A percentile compares a stretch with the other conserved stretches of the same genome.
Conservation (phyloP, 495 filamentous ascomycete species). For the Schizothecium vesticola region DNA sequence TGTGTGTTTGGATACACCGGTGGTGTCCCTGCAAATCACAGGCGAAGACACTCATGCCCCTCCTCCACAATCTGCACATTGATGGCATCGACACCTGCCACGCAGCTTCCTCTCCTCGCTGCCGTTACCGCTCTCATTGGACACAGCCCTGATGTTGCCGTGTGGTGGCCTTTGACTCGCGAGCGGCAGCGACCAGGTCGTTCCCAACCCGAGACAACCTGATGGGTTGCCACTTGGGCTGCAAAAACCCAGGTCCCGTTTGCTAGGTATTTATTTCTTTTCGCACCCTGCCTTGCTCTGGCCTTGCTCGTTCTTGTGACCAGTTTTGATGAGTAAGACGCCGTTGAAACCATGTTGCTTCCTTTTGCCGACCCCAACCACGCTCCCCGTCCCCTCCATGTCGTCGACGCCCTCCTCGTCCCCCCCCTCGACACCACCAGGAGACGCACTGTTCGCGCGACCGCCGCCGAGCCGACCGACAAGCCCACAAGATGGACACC, state of each 20-base stretch:
- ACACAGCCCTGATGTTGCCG: not conserved
- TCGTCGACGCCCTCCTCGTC: not conserved
- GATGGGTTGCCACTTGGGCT: constrained; percentile 19
- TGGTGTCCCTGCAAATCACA: constrained; percentile 3
- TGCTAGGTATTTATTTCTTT: constrained; percentile 3
- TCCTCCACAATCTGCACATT: not conserved
- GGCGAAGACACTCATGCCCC: not conserved
- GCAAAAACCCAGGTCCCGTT: not conserved
- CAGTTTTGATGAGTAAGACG: not conserved
- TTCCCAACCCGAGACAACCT: constrained; percentile 9
- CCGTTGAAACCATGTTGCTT: constrained; percentile 6
- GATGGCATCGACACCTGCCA: constrained; percentile 6
- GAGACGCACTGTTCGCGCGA: not conserved
- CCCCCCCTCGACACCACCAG: not conserved
- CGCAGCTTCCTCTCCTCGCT: not conserved
- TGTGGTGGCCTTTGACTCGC: constrained; percentile 13
- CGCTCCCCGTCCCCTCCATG: not conserved
- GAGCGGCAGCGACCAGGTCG: not conserved
- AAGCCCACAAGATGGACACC: constrained; percentile 12
- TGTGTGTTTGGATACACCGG: not conserved
- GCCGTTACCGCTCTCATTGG: not conserved
- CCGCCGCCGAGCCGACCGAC: not conserved
- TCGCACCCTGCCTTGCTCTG: not conserved
- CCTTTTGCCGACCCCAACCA: not conserved
- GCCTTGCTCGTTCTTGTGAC: not conserved